Evolutionary conservation across 2,329 filamentous ascomycete species (phyloP), one percentile per base, ranked within the genome.

Genomic region (Ambrosiella beaveri): DNA sequence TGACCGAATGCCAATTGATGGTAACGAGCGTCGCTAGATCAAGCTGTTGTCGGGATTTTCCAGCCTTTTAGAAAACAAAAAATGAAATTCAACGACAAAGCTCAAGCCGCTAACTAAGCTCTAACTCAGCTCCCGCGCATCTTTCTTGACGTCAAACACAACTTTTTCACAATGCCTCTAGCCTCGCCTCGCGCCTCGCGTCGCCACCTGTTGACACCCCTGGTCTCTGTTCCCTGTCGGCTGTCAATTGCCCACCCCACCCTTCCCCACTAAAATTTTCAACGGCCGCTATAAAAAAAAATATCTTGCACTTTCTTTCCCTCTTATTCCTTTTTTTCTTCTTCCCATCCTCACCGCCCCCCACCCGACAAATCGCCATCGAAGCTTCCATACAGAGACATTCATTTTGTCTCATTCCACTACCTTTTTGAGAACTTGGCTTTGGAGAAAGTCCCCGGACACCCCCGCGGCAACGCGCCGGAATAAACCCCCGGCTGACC

Each of bases 391-490:
- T 75, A 95, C 88, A 85, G 88, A 86, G 77, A 80, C 68, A 57
- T 61, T 60, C 56, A 15, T 59, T 37, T 40, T n/a, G 13, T 58
- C 39, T 7, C 35, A 13, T 53, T 57, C 62, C 53, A 63, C 62
- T 65, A 65, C 90, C 90, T 96, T 96, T 93, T 27, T 27, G 27
- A 27, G 27, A 27, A 4, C 27, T 27, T 27, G 5, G 27, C 27
- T 27, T 27, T 89, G 91, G 91, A 95, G 91, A 97, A 97, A 97
- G 91, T 97, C 91, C 91, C 91, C 91, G 91, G 91, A 96, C 90
- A 84, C 74, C 39, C 52, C 71, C 80, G 90, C 88, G 88, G 88
- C 94, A 95, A 96, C 87, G 88, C 90, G 88, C 88, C 90, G 90
- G 89, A 91, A 95, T 90, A 39, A 49, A 36, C 58, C 45, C 45